These are phyloP conservation scores for Sporothrix dimorphospora DNA, from an alignment of 2,329 filamentous ascomycete species.

Conservation along the genomic window DNA sequence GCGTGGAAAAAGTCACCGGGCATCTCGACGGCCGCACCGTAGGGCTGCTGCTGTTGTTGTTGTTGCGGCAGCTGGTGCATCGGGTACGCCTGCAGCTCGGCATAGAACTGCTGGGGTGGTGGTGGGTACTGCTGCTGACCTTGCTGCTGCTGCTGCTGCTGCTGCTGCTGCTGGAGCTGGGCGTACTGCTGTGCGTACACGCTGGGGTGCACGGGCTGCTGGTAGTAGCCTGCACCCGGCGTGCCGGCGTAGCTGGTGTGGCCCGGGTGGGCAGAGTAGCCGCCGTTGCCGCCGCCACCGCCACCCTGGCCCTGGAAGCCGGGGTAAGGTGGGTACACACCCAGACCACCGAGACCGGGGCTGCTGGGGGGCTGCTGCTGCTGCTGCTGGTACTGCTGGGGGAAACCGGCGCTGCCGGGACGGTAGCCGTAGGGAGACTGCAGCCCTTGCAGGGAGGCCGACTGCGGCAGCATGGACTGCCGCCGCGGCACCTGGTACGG, in stretches of 20 bases:
- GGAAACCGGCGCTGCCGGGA: slow-evolving; percentile 41
- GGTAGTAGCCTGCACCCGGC: slow-evolving; percentile 36
- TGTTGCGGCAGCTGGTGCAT: slow-evolving; percentile 31
- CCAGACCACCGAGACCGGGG: neutral
- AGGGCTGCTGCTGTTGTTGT: slow-evolving; percentile 22
- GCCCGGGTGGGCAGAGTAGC: slow-evolving; percentile 9
- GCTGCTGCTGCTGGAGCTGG: neutral
- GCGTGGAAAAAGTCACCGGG: slow-evolving; percentile 54
- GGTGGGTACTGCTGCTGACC: slow-evolving; percentile 22
- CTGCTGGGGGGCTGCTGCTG: slow-evolving; percentile 26
- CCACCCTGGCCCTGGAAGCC: slow-evolving; percentile 9
- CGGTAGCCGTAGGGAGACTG: slow-evolving; percentile 37
- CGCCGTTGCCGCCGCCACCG: too few species aligned
- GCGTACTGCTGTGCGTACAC: slow-evolving; percentile 22
- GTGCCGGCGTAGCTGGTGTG: slow-evolving; percentile 28
- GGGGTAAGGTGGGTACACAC: slow-evolving; percentile 21
- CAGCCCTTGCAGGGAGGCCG: slow-evolving; percentile 20
- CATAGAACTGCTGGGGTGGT: slow-evolving; percentile 33
- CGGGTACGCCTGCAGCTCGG: slow-evolving; percentile 46
- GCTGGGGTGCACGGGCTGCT: slow-evolving; percentile 32
- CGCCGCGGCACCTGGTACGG: slow-evolving; percentile 50
- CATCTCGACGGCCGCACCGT: slow-evolving; percentile 43
- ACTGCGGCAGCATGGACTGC: slow-evolving; percentile 40
- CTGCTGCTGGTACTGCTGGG: slow-evolving; percentile 33
- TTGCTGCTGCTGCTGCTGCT: neutral